Conservation (phyloP, 768 basidiomycete species). For the Podaxis pistillaris region DNA sequence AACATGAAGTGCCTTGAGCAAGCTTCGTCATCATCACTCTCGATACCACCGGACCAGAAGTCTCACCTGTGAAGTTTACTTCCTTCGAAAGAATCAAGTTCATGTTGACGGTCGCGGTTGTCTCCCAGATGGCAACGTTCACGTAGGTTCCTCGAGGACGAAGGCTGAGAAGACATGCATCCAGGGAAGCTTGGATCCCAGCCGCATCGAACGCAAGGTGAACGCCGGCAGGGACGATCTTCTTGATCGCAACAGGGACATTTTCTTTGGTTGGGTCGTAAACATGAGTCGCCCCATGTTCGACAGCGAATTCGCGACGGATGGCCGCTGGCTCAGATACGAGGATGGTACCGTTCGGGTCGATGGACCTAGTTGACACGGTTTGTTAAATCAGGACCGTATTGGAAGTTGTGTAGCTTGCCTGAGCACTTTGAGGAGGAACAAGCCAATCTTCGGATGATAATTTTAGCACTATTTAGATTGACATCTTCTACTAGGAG, state of each 20-base stretch:
- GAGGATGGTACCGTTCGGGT: slow-evolving; percentile 27
- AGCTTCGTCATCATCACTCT: neutral
- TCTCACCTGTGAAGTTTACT: slow-evolving; percentile 34
- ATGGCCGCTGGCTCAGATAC: slow-evolving; percentile 39
- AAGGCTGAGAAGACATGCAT: slow-evolving; percentile 33
- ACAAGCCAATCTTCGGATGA: slow-evolving; percentile 33
- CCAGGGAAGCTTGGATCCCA: slow-evolving; percentile 37
- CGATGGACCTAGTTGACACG: slow-evolving; percentile 23
- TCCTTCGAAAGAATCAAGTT: slow-evolving; percentile 37
- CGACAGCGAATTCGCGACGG: slow-evolving; percentile 35
- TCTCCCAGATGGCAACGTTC: slow-evolving; percentile 44
- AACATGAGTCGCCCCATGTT: slow-evolving; percentile 36
- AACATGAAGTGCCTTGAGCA: slow-evolving; percentile 33
- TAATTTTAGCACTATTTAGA: neutral
- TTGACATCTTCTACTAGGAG: neutral
- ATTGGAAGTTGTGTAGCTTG: slow-evolving; percentile 8
- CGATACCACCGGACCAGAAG: neutral
- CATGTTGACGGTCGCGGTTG: slow-evolving; percentile 31
- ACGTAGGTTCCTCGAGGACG: slow-evolving; percentile 37
- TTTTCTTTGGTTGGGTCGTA: slow-evolving; percentile 36
- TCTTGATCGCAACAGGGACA: slow-evolving; percentile 22
- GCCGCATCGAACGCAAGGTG: slow-evolving; percentile 49
- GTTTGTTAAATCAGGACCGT: neutral
- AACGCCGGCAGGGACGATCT: slow-evolving; percentile 34
- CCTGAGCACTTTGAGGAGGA: slow-evolving; percentile 38